Evolutionary conservation across 2,329 filamentous ascomycete genomes (phyloP).

Genomic region (Sclerotinia spermophila): DNA sequence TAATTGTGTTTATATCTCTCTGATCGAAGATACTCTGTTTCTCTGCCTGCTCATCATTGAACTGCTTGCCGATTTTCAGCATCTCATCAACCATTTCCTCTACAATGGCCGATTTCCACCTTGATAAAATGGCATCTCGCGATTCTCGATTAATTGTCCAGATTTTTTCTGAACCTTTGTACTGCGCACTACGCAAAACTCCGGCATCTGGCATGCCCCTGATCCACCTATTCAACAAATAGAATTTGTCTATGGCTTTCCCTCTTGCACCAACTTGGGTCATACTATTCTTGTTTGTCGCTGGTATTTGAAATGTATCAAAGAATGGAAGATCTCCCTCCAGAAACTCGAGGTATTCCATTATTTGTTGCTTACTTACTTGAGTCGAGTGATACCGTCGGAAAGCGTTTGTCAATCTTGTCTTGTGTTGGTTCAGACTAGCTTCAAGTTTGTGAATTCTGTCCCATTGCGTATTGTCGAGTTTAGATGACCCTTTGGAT

Average conservation of each 20-base stretch:
- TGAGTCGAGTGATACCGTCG: slow-evolving; percentile 23
- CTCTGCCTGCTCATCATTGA: slow-evolving; percentile 42
- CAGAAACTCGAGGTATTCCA: slow-evolving; percentile 50
- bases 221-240: slow-evolving; percentile 55
- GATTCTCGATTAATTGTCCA: slow-evolving; percentile 49
- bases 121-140: slow-evolving; percentile 39
- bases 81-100: slow-evolving; percentile 50
- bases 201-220: slow-evolving; percentile 46
- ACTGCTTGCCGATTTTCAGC: slow-evolving; percentile 39
- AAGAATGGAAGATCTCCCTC: slow-evolving; percentile 50
- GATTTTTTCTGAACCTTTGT: slow-evolving; percentile 38
- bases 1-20: slow-evolving; percentile 44
- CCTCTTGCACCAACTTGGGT: slow-evolving; percentile 44
- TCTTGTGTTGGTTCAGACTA: slow-evolving; percentile 37
- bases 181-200: slow-evolving; percentile 39
- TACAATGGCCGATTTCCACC: slow-evolving; percentile 47
- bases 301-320: slow-evolving; percentile 53
- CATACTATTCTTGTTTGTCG: slow-evolving; percentile 44
- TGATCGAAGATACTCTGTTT: slow-evolving; percentile 47
- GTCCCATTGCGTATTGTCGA: slow-evolving; percentile 38
- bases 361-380: slow-evolving; percentile 32
- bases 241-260: slow-evolving; percentile 43
- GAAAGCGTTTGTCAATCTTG: slow-evolving; percentile 27
- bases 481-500: slow-evolving; percentile 36
- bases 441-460: slow-evolving; percentile 44